A percentile compares a stretch with the other conserved stretches of the same genome.
Evolutionary conservation across 495 filamentous ascomycete species (phyloP).

Genomic region (Xylaria palmicola): DNA sequence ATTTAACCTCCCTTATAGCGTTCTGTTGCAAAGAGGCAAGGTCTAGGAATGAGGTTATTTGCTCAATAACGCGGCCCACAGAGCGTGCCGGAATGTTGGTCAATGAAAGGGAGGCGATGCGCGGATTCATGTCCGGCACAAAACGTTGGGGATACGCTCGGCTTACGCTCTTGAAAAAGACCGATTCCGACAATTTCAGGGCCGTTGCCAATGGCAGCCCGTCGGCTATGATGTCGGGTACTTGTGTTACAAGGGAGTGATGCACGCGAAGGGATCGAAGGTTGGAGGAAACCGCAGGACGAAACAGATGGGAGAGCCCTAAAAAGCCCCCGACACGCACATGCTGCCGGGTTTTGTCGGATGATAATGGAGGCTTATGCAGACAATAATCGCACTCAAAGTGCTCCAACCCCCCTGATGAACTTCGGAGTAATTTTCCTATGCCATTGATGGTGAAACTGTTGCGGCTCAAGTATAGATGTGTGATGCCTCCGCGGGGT

Average conservation of each 20-base stretch:
- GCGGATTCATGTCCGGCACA: slow-evolving; percentile 46
- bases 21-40: slow-evolving; percentile 42
- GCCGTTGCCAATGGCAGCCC: slow-evolving; percentile 23
- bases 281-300: slow-evolving; percentile 44
- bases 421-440: slow-evolving; percentile 30
- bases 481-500: slow-evolving; percentile 34
- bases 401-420: slow-evolving; percentile 38
- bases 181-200: slow-evolving; percentile 38
- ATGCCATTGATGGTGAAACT: slow-evolving; percentile 31
- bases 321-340: slow-evolving; percentile 34
- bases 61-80: slow-evolving; percentile 37
- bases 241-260: slow-evolving; percentile 48
- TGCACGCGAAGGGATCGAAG: slow-evolving; percentile 45
- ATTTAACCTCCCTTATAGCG: slow-evolving; percentile 24
- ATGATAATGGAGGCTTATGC: slow-evolving; percentile 3
- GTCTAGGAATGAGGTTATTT: slow-evolving; percentile 35
- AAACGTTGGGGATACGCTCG: slow-evolving; percentile 42
- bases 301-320: slow-evolving; percentile 41
- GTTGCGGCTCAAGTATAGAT: slow-evolving; percentile 44
- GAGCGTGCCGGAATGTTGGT: slow-evolving; percentile 42
- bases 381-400: slow-evolving; percentile 42
- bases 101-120: slow-evolving; percentile 40
- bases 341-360: neutral
- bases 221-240: slow-evolving; percentile 30
- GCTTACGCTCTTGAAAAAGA: slow-evolving; percentile 34